phyloP scores from a whole-genome alignment of 2,329 filamentous ascomycete species.

The Xylariaceae sp. region DNA sequence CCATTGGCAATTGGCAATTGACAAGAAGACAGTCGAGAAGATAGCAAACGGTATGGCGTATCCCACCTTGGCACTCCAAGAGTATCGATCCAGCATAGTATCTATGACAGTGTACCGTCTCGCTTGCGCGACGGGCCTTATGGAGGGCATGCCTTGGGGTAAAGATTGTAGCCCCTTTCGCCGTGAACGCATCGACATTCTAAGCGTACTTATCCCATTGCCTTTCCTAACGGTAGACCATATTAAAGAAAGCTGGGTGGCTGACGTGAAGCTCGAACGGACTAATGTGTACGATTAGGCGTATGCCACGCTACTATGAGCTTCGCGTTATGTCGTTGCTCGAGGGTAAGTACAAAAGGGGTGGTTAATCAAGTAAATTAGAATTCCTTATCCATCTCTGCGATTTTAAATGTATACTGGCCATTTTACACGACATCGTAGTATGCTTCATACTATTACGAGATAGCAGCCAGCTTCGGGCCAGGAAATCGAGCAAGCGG shows the following conservation, averaged over 20 bases:
- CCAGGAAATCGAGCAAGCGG: constrained; percentile 16
- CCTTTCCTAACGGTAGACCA: background rate
- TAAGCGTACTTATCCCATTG: background rate
- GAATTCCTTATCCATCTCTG: constrained; percentile 17
- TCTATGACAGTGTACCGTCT: too few relatives aligned
- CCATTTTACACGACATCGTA: constrained; percentile 16
- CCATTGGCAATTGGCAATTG: too few relatives aligned
- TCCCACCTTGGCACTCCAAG: too few relatives aligned
- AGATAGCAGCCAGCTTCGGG: constrained; percentile 17
- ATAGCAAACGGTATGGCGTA: too few relatives aligned
- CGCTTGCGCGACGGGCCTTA: too few relatives aligned
- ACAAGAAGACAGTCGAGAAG: too few relatives aligned
- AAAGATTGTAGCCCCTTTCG: background rate
- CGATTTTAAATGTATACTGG: constrained; percentile 14
- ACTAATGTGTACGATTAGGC: background rate
- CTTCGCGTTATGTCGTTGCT: background rate
- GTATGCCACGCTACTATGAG: background rate
- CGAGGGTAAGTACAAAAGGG: background rate
- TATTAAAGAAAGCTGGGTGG: constrained; percentile 1
- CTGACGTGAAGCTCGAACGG: constrained; percentile 2
- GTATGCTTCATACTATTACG: constrained; percentile 16
- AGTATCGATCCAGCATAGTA: too few relatives aligned
- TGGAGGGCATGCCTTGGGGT: background rate
- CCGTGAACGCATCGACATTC: background rate
- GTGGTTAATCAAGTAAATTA: background rate